Evolutionary conservation across 164 flowering plant species (phyloP).

Genomic region (Protea cynaroides): DNA sequence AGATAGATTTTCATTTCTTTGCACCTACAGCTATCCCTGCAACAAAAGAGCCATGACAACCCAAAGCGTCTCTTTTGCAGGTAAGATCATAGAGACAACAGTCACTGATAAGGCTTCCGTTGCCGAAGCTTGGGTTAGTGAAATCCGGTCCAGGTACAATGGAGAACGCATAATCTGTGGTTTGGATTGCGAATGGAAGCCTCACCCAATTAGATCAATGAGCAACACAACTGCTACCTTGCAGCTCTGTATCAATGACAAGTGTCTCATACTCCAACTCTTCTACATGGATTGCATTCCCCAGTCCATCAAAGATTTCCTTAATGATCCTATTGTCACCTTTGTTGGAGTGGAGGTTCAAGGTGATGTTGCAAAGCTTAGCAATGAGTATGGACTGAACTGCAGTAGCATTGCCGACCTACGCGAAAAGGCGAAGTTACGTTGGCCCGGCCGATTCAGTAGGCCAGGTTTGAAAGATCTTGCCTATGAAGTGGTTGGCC

Average conservation of each 20-base stretch:
- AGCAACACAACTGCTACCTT: background rate
- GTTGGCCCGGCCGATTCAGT: background rate
- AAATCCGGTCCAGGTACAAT: slow-evolving; percentile 4
- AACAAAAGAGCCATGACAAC: background rate
- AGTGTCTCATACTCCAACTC: background rate
- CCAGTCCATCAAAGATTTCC: background rate
- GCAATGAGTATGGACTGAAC: background rate
- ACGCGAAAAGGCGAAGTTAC: background rate
- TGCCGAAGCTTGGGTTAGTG: slow-evolving; percentile 17
- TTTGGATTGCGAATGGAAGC: background rate
- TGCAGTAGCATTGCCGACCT: background rate
- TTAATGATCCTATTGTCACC: background rate
- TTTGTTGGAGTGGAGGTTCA: background rate
- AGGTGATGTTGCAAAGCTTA: background rate
- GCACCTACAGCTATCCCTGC: too few species aligned
- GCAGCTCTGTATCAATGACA: background rate
- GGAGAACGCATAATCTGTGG: background rate
- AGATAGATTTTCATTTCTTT: too few species aligned
- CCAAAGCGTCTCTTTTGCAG: background rate
- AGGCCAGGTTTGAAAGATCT: background rate
- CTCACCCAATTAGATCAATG: background rate
- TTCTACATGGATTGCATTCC: background rate
- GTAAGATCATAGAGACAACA: slow-evolving; percentile 17
- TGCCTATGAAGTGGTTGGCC: background rate
- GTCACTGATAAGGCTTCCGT: slow-evolving; percentile 22